A percentile compares a stretch with the other conserved stretches of the same genome.
Evolutionary conservation across 2,329 filamentous ascomycete genomes (phyloP).

Genomic region (Colletotrichum graminicola): DNA sequence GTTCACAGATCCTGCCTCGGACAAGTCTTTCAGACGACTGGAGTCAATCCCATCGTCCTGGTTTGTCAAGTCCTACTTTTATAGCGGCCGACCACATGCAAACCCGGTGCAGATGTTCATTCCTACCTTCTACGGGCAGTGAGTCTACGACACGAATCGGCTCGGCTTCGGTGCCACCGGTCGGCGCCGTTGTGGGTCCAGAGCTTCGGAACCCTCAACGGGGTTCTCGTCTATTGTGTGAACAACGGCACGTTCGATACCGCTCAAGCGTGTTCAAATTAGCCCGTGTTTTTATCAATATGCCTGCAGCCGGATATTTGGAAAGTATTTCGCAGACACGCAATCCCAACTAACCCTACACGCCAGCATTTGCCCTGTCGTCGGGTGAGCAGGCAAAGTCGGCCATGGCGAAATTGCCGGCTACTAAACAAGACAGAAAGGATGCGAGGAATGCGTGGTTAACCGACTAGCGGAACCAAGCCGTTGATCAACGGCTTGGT

Average conservation of each 20-base stretch:
- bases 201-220: neutral
- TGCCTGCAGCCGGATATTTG: neutral
- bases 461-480: neutral
- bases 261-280: neutral
- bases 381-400: neutral
- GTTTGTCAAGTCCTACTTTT: too few species aligned
- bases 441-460: neutral
- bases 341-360: neutral
- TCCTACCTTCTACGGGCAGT: neutral
- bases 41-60: too few species aligned
- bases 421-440: neutral
- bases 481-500: neutral
- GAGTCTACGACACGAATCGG: neutral
- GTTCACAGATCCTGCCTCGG: too few species aligned
- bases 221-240: neutral
- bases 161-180: neutral
- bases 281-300: neutral
- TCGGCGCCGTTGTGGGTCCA: neutral
- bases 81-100: too few species aligned
- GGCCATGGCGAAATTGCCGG: neutral
- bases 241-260: neutral
- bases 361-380: neutral
- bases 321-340: neutral
- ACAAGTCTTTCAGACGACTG: too few species aligned
- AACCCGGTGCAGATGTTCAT: too few species aligned